Percentiles rank a stretch among this genome's conserved stretches.
These are phyloP conservation scores for Ophioceras dolichostomum DNA, from an alignment of 2,329 filamentous ascomycete species.

Conservation along the genomic window DNA sequence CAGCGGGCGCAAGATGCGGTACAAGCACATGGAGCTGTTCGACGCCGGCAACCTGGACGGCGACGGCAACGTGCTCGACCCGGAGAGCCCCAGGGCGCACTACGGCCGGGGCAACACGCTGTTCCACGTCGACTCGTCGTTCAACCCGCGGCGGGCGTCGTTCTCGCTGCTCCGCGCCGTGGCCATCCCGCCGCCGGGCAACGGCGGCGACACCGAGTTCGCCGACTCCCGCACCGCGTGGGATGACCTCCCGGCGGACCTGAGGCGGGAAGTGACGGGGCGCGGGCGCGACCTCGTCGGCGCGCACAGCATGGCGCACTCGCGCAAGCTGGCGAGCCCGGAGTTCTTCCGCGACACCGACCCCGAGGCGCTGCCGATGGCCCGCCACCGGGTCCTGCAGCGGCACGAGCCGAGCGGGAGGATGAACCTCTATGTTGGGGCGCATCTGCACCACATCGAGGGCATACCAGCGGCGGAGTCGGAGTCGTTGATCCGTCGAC, in stretches of 20 bases:
- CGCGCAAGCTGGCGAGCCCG: conserved; percentile 36
- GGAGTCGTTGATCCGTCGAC: conserved; percentile 19
- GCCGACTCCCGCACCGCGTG: conserved; percentile 39
- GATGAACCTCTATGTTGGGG: conserved; percentile 39
- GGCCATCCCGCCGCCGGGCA: conserved; percentile 28
- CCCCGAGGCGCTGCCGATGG: conserved; percentile 22
- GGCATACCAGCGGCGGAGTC: conserved; percentile 21
- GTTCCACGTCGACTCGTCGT: conserved; percentile 43
- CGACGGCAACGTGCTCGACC: conserved; percentile 28
- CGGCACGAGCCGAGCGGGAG: conserved; percentile 36
- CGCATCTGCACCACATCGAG: conserved; percentile 37
- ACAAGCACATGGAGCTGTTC: conserved; percentile 38
- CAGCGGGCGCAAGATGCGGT: conserved; percentile 31
- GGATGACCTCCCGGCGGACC: conserved; percentile 25
- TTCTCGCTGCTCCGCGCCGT: conserved; percentile 39
- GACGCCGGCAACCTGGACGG: conserved; percentile 43
- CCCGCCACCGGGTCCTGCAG: conserved; percentile 35
- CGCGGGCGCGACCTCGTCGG: conserved; percentile 28
- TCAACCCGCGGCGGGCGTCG: conserved; percentile 39
- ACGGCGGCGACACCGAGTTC: conserved; percentile 39
- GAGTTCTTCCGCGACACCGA: conserved; percentile 33
- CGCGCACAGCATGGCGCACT: conserved; percentile 38
- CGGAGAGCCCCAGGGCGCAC: conserved; percentile 25
- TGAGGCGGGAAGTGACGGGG: conserved; percentile 22
- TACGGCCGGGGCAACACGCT: conserved; percentile 32